Conservation (phyloP, 2,329 filamentous ascomycete genomes). For the Teratosphaeria destructans region DNA sequence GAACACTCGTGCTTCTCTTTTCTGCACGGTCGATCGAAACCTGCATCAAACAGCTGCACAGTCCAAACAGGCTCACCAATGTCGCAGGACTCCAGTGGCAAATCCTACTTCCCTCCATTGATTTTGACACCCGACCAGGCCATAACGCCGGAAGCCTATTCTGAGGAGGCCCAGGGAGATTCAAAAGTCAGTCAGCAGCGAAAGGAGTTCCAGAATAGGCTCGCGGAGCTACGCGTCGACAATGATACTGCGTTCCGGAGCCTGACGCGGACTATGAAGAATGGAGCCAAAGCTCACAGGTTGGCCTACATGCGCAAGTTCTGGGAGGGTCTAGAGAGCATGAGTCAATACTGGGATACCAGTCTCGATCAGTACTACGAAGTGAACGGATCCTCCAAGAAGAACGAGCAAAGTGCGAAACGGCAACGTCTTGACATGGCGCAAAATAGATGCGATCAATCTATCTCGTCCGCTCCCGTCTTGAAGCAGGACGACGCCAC, state of each 20-base stretch:
- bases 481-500: background rate
- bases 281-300: constrained; percentile 32
- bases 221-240: constrained; percentile 42
- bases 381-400: constrained; percentile 12
- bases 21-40: too few species aligned
- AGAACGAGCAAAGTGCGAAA: constrained; percentile 13
- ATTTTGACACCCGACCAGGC: constrained; percentile 9
- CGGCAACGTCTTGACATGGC: constrained; percentile 13
- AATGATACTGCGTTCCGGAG: constrained; percentile 50
- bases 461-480: background rate
- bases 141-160: constrained; percentile 19
- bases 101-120: constrained; percentile 29
- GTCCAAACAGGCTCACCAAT: background rate
- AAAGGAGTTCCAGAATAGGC: constrained; percentile 23
- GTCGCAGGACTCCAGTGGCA: constrained; percentile 19
- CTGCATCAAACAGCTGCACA: background rate
- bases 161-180: constrained; percentile 6
- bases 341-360: constrained; percentile 54
- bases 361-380: constrained; percentile 47
- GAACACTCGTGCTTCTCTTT: too few species aligned
- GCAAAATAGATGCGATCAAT: background rate
- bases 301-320: constrained; percentile 50
- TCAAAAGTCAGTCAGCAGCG: constrained; percentile 1
- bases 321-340: constrained; percentile 47
- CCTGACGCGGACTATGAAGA: constrained; percentile 39